Conservation (phyloP, 1,284 basidiomycete species). For the Rhodotorula mucilaginosa region DNA sequence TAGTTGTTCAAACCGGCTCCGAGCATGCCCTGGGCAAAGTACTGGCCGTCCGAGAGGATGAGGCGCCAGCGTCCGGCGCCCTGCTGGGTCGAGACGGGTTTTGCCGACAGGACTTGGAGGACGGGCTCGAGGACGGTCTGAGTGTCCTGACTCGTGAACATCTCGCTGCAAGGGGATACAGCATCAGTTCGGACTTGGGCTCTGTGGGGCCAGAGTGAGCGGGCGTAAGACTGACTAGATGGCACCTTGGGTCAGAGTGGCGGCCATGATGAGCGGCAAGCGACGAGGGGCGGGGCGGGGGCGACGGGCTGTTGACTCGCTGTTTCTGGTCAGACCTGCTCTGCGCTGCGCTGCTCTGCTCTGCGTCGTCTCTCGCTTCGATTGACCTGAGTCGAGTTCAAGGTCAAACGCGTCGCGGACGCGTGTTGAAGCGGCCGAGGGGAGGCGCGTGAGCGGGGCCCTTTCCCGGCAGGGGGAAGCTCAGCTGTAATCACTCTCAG, state of each 20-base stretch:
- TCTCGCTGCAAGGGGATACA: slow-evolving; percentile 18
- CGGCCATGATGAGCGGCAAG: background rate
- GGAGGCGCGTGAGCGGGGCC: too few relatives aligned
- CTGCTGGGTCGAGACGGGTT: slow-evolving; percentile 57
- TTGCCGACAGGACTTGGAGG: slow-evolving; percentile 78
- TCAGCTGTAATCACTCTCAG: too few relatives aligned
- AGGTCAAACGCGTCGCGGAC: too few relatives aligned
- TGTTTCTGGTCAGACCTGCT: too few relatives aligned
- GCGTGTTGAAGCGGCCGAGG: too few relatives aligned
- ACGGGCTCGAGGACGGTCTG: slow-evolving; percentile 54
- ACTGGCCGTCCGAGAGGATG: slow-evolving; percentile 65
- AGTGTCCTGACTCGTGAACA: slow-evolving; percentile 30
- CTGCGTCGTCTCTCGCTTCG: background rate
- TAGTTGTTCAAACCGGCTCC: slow-evolving; percentile 83
- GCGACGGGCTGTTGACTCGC: too few relatives aligned
- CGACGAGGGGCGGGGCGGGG: background rate
- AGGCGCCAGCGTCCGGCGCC: slow-evolving; percentile 50
- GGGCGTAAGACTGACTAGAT: background rate
- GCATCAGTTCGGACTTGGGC: too few relatives aligned
- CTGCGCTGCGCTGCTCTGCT: too few relatives aligned
- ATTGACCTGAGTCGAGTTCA: background rate
- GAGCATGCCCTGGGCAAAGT: slow-evolving; percentile 90
- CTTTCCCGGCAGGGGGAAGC: too few relatives aligned
- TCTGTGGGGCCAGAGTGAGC: too few relatives aligned
- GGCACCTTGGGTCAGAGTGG: background rate